A percentile compares a stretch with the other conserved stretches of the same genome.
phyloP scores from a whole-genome alignment of 441 rosid species.

The Arabidopsis hybrid region DNA sequence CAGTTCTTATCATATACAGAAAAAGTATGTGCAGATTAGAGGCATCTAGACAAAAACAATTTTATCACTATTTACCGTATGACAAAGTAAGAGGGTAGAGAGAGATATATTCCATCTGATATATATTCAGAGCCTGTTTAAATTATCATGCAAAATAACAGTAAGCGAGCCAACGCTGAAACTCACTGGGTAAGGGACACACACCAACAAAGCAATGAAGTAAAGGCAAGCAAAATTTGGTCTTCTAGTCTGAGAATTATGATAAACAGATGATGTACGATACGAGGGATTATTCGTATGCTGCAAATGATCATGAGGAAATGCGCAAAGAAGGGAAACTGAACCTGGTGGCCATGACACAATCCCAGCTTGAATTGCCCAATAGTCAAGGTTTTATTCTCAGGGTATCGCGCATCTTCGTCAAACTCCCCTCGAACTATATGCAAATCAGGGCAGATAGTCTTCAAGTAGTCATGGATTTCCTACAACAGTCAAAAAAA shows the following conservation, averaged over 20 bases:
- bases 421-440: conserved; percentile 89
- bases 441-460: conserved; percentile 90
- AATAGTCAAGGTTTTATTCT: conserved; percentile 82
- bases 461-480: conserved; percentile 94
- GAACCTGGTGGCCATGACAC: conserved; percentile 97
- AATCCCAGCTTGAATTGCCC: conserved; percentile 95
- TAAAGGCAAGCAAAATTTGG: conserved; percentile 1
- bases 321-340: conserved; percentile 14
- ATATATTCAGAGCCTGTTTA: neutral
- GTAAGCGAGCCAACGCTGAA: neutral
- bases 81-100: neutral
- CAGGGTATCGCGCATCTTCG: conserved; percentile 84
- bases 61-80: neutral
- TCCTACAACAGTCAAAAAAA: conserved; percentile 56
- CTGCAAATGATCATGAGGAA: neutral
- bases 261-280: neutral
- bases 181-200: conserved; percentile 1
- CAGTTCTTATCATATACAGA: neutral
- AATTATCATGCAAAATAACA: neutral
- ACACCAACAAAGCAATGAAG: neutral
- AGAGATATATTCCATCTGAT: neutral
- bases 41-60: neutral
- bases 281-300: neutral
- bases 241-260: neutral
- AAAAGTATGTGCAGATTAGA: neutral